Base-by-base conservation (phyloP, 2,329 filamentous ascomycete species). In the Epichloe gansuensis region DNA sequence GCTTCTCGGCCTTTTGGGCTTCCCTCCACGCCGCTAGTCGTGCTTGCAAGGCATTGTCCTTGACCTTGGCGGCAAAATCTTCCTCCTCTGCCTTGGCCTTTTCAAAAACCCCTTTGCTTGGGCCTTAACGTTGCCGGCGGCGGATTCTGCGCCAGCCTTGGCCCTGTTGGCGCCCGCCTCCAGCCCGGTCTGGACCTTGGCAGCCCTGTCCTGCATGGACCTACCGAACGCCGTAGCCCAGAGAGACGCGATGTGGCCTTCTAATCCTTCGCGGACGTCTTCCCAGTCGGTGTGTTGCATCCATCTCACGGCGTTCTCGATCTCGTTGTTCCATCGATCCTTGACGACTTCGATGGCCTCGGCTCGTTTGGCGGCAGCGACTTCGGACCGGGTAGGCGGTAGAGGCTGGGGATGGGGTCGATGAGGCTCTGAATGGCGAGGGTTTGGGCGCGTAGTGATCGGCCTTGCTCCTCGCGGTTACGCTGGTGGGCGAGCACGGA, bases 291-390 rank as follows among this genome's bases (percentile, higher is more conserved):
- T 81, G 37, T 69, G 75, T 68, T 89, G 81, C 53, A 81, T 77
- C 75, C 80, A 84, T 54, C 74, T 75, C 52, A 86, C 83, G 50
- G 83, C 75, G 55, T 75, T 74, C 65, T 85, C 78, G 38, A 91
- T 68, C 67, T 91, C 86, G 49, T 76, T 68, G 66, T 93, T 91
- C 87, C 87, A 91, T 55, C 80, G 74, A 62, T 87, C 83, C 72
- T 91, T 91, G 60, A 83, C 75, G 38, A 80, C 72, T 63, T 90
- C 85, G 51, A 82, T 64, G 48, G 86, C 70, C 47, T 75, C 74
- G 31, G 76, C 74, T 56, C 77, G 72, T 59, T 78, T 72, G 50
- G 76, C 68, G 39, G 73, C 71, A 46, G 75, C 73, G 41, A 73
- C 65, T 61, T 80, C 75, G 44, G 74, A 70, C 45, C 77, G 71